Conservation (phyloP, 176 grass and related monocot genomes). For the Hordeum vulgare region DNA sequence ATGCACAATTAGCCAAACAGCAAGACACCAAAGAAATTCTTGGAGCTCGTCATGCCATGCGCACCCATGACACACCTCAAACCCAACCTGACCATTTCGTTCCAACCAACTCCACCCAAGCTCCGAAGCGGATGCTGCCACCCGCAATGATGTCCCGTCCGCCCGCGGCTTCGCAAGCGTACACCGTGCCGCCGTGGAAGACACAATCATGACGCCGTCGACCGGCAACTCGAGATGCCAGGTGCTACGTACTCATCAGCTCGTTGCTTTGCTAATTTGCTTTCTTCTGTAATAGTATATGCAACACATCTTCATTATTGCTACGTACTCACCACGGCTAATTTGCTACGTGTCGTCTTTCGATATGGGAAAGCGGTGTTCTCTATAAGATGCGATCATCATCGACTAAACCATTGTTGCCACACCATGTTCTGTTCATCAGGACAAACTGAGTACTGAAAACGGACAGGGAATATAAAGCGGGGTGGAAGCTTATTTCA, state of each 20-base stretch:
- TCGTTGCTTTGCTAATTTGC: neutral
- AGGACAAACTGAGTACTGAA: neutral
- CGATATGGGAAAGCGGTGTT: neutral
- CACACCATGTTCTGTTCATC: neutral
- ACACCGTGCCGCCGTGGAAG: neutral
- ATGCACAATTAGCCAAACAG: neutral
- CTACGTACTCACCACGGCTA: neutral
- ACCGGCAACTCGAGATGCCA: neutral
- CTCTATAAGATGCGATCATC: neutral
- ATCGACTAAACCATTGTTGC: neutral
- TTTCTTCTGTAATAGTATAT: no score
- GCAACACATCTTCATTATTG: no score
- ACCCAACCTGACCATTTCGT: neutral
- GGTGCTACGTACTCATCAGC: neutral
- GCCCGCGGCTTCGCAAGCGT: neutral
- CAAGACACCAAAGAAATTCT: neutral
- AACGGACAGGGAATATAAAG: no score
- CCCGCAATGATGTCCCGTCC: neutral
- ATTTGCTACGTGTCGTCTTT: no score
- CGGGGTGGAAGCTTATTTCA: no score
- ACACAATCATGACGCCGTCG: slow-evolving; percentile 1
- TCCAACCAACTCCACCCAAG: neutral
- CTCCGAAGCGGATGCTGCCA: neutral
- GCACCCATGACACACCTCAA: neutral
- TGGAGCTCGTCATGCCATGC: neutral